These are phyloP conservation scores for Paraglomus occultum DNA, from an alignment of 192 early-diverging fungal genomes.

Conservation along the genomic window DNA sequence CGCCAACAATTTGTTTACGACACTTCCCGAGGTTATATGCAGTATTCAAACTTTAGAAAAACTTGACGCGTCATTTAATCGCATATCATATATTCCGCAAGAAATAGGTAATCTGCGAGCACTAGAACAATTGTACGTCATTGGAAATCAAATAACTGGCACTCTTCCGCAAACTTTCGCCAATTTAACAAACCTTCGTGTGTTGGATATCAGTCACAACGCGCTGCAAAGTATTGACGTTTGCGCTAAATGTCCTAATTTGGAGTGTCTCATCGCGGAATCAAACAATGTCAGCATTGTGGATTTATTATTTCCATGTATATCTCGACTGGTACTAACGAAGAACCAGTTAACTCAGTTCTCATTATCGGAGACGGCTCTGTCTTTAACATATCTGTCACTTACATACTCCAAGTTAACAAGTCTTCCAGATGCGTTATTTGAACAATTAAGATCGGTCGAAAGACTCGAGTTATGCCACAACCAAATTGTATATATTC, in stretches of 20 bases:
- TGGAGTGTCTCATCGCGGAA: slow-evolving; percentile 67
- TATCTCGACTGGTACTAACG: slow-evolving; percentile 56
- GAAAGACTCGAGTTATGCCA: slow-evolving; percentile 62
- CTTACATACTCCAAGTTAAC: slow-evolving; percentile 70
- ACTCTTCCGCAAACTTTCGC: slow-evolving; percentile 62
- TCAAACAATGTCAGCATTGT: slow-evolving; percentile 68
- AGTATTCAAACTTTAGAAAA: slow-evolving; percentile 57
- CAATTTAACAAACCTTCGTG: slow-evolving; percentile 56
- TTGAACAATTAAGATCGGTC: slow-evolving; percentile 54
- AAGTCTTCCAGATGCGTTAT: slow-evolving; percentile 57
- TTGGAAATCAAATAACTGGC: slow-evolving; percentile 77
- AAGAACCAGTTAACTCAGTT: slow-evolving; percentile 73
- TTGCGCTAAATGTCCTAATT: slow-evolving; percentile 50
- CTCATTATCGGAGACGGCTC: slow-evolving; percentile 45
- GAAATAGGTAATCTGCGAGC: slow-evolving; percentile 63
- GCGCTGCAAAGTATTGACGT: slow-evolving; percentile 65
- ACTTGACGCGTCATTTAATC: slow-evolving; percentile 82
- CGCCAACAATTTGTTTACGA: slow-evolving; percentile 76
- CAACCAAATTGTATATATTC: slow-evolving; percentile 72
- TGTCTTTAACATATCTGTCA: slow-evolving; percentile 46
- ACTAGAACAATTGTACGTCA: slow-evolving; percentile 58
- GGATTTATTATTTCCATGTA: slow-evolving; percentile 55
- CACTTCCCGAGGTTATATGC: slow-evolving; percentile 66
- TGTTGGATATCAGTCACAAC: slow-evolving; percentile 84
- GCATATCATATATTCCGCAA: slow-evolving; percentile 72